phyloP scores from a whole-genome alignment of 202 grass and related monocot species.

The Hordeum pubiflorum region DNA sequence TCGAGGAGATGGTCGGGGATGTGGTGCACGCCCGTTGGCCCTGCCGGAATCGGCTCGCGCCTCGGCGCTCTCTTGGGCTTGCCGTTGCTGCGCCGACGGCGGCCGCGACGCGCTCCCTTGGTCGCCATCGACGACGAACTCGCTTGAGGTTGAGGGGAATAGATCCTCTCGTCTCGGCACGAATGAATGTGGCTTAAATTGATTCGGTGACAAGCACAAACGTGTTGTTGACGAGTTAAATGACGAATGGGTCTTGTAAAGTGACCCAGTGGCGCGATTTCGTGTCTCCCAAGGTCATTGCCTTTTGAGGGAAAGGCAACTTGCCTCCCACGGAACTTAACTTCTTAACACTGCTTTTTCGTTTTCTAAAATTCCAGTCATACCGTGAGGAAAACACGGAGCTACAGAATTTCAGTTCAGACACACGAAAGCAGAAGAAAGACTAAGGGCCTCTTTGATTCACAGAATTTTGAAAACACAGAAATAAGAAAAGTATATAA shows the following conservation, averaged over 20 bases:
- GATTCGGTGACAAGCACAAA: neutral
- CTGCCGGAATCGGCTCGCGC: neutral
- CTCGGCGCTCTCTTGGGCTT: neutral
- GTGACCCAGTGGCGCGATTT: neutral
- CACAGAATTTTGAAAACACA: too few relatives aligned
- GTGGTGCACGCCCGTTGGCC: slow-evolving; percentile 11
- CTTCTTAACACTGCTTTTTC: neutral
- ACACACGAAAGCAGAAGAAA: too few relatives aligned
- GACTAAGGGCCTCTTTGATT: too few relatives aligned
- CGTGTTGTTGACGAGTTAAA: neutral
- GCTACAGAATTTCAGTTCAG: too few relatives aligned
- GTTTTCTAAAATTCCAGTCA: too few relatives aligned
- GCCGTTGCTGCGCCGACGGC: neutral
- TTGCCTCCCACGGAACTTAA: neutral
- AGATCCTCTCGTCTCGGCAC: neutral
- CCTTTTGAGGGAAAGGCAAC: neutral
- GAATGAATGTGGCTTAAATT: neutral
- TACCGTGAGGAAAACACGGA: too few relatives aligned
- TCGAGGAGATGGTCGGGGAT: slow-evolving; percentile 28
- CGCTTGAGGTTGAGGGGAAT: neutral
- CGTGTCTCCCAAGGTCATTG: neutral
- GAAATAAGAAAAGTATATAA: too few relatives aligned
- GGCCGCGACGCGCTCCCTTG: neutral
- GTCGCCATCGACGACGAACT: neutral
- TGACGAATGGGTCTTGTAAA: neutral